These are phyloP conservation scores for Pleurotus djamor DNA, from an alignment of 768 basidiomycete genomes.

Conservation along the genomic window DNA sequence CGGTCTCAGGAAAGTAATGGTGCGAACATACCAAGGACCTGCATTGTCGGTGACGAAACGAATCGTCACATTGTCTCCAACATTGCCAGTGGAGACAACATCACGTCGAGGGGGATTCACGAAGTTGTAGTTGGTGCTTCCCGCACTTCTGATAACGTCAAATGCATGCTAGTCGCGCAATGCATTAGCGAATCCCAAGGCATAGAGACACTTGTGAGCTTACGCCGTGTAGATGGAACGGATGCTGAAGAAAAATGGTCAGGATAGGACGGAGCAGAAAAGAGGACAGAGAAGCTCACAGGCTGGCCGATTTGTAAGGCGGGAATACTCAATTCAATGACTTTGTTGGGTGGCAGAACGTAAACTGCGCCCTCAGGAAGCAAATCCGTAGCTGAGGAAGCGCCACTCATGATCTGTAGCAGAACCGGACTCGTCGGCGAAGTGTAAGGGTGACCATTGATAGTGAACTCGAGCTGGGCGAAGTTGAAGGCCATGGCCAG, in stretches of 20 bases:
- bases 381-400: slow-evolving; percentile 39
- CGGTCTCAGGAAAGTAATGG: background rate
- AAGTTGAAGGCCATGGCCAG: slow-evolving; percentile 17
- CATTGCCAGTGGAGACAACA: slow-evolving; percentile 30
- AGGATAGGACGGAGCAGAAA: background rate
- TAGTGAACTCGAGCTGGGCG: slow-evolving; percentile 14
- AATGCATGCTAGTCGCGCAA: slow-evolving; percentile 34
- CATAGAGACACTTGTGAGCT: background rate
- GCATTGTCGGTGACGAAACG: slow-evolving; percentile 51
- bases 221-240: slow-evolving; percentile 37
- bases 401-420: slow-evolving; percentile 58
- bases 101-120: slow-evolving; percentile 55
- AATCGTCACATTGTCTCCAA: slow-evolving; percentile 35
- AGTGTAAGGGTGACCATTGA: slow-evolving; percentile 27
- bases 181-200: background rate
- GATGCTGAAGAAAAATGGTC: slow-evolving; percentile 22
- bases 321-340: slow-evolving; percentile 30
- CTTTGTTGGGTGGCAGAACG: slow-evolving; percentile 39
- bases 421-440: slow-evolving; percentile 49
- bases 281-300: slow-evolving; percentile 16
- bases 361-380: slow-evolving; percentile 48
- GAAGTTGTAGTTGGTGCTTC: slow-evolving; percentile 34
- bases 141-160: slow-evolving; percentile 40
- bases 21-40: slow-evolving; percentile 35
- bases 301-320: slow-evolving; percentile 32